These are phyloP conservation scores for Marasmius sp. DNA, from an alignment of 1,284 basidiomycete genomes.

Conservation along the genomic window DNA sequence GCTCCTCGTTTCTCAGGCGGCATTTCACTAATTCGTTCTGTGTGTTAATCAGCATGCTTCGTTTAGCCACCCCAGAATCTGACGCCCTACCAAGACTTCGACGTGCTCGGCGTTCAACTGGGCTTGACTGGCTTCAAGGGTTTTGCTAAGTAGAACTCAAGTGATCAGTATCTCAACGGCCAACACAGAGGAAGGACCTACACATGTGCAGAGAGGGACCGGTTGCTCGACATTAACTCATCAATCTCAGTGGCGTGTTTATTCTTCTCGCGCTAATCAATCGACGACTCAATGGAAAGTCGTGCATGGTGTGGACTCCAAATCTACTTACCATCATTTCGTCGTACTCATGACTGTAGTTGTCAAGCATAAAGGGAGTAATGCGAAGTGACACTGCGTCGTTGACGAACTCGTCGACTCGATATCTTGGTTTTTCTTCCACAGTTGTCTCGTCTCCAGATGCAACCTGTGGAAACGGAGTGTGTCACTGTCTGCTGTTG, in stretches of 20 bases:
- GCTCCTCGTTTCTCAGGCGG: constrained; percentile 84
- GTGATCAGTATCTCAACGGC: not conserved
- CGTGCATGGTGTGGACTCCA: not conserved
- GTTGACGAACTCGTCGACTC: constrained; percentile 79
- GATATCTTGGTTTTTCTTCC: constrained; percentile 43
- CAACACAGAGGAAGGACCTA: constrained; percentile 38
- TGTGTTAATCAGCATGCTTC: not conserved
- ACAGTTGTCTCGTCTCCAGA: constrained; percentile 27
- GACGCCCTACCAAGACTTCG: constrained; percentile 58
- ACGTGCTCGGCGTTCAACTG: constrained; percentile 83
- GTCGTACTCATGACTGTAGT: constrained; percentile 85
- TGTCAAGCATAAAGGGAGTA: constrained; percentile 90
- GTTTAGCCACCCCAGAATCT: not conserved
- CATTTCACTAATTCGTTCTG: constrained; percentile 89
- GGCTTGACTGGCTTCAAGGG: constrained; percentile 73
- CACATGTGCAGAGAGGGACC: constrained; percentile 78
- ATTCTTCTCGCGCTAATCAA: constrained; percentile 61
- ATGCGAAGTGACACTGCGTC: constrained; percentile 84
- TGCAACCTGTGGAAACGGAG: constrained; percentile 25
- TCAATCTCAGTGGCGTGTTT: constrained; percentile 82
- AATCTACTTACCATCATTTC: constrained; percentile 48
- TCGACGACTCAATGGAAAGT: constrained; percentile 6
- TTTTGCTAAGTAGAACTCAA: constrained; percentile 54
- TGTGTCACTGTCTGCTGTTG: not conserved
- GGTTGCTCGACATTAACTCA: constrained; percentile 74